Conservation (phyloP, 768 basidiomycete species). For the Leccinellum rugosiceps region DNA sequence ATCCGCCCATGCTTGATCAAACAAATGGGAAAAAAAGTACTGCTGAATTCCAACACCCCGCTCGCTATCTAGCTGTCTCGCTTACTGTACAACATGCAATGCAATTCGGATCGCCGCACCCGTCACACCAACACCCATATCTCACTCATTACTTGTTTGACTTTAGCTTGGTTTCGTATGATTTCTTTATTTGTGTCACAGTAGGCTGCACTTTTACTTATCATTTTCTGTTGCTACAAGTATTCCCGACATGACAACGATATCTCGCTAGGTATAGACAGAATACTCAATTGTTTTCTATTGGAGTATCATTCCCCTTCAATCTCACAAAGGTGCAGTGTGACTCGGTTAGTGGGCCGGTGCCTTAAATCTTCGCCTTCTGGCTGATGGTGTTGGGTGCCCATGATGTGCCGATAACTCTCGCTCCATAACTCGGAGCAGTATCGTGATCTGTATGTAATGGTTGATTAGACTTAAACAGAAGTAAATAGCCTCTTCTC, state of each 20-base stretch:
- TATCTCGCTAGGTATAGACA: constrained; percentile 30
- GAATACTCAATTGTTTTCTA: constrained; percentile 17
- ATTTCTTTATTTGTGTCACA: constrained; percentile 27
- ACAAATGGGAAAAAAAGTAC: constrained; percentile 7
- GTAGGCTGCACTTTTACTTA: constrained; percentile 28
- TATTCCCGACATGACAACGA: constrained; percentile 29
- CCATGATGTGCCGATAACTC: background rate
- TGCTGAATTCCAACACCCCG: constrained; percentile 6
- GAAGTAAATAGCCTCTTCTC: constrained; percentile 17
- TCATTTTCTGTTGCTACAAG: constrained; percentile 28
- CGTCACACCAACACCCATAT: constrained; percentile 15
- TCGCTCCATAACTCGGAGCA: background rate
- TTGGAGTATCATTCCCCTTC: constrained; percentile 6
- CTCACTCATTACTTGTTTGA: constrained; percentile 13
- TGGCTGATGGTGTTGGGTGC: background rate
- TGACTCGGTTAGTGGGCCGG: background rate
- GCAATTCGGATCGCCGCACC: constrained; percentile 17
- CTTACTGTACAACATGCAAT: constrained; percentile 27
- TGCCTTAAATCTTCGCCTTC: background rate
- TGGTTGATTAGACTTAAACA: constrained; percentile 25
- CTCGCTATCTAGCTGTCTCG: constrained; percentile 15
- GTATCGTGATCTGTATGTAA: background rate
- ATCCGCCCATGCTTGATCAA: constrained; percentile 6
- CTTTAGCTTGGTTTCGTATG: constrained; percentile 19
- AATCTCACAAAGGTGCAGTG: background rate